Evolutionary conservation across 108 stramenopile genomes (phyloP).

Genomic region (Skeletonema menzelii): DNA sequence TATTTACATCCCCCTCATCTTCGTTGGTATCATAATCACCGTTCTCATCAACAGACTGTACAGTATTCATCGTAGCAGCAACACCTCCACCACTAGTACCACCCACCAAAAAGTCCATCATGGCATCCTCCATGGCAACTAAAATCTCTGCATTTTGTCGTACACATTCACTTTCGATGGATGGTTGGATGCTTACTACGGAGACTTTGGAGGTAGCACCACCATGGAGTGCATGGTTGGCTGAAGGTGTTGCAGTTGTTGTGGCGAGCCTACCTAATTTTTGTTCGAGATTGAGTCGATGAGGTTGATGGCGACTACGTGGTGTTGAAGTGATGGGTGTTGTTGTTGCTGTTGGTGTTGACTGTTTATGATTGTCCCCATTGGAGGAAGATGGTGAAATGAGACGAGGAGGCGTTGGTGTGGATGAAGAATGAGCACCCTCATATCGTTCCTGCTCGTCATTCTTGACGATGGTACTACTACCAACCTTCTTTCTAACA

Average conservation of each 20-base stretch:
- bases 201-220: slow-evolving; percentile 8
- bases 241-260: background rate
- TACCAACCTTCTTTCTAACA: background rate
- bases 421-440: background rate
- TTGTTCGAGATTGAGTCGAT: background rate
- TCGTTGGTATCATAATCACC: background rate
- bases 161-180: slow-evolving; percentile 33
- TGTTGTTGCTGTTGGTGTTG: background rate
- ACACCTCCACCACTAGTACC: background rate
- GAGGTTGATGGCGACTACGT: background rate
- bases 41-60: background rate
- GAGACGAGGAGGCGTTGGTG: background rate
- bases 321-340: background rate
- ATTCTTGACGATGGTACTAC: background rate
- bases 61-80: background rate
- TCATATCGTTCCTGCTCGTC: background rate
- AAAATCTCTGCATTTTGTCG: slow-evolving; percentile 33
- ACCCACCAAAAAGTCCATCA: slow-evolving; percentile 25
- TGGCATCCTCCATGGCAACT: slow-evolving; percentile 29
- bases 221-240: too few relatives aligned
- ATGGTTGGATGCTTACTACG: slow-evolving; percentile 14
- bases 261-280: background rate
- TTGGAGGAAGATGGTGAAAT: background rate
- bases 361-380: background rate
- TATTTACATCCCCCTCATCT: background rate